Conservation (phyloP, 352 stramenopile species). For the Elongisporangium undulatum region DNA sequence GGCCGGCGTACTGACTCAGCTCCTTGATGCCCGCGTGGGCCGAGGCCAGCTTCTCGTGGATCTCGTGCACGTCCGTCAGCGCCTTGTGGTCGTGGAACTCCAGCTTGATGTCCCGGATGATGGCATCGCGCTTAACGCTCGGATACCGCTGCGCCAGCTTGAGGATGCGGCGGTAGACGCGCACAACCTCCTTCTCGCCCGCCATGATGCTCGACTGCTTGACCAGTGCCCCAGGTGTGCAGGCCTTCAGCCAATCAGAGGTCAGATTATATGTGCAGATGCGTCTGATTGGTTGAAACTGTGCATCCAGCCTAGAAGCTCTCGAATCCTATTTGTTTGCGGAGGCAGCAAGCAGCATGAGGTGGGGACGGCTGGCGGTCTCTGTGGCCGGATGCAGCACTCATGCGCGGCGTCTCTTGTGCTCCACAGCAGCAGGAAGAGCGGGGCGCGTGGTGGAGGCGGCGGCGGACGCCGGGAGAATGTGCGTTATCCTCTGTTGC, state of each 20-base stretch:
- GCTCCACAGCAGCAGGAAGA: slow-evolving; percentile 8
- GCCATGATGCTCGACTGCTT: slow-evolving; percentile 28
- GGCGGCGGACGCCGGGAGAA: background rate
- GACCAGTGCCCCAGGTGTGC: background rate
- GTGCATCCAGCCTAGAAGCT: background rate
- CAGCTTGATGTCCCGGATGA: slow-evolving; percentile 80
- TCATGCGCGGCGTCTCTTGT: background rate
- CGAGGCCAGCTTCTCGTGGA: slow-evolving; percentile 63
- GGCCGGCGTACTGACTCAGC: slow-evolving; percentile 68
- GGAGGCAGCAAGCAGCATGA: background rate
- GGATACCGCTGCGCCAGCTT: slow-evolving; percentile 81
- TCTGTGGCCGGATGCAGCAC: background rate
- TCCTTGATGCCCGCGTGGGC: slow-evolving; percentile 69
- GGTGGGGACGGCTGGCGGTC: background rate
- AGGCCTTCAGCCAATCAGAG: slow-evolving; percentile 5
- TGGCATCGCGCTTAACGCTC: slow-evolving; percentile 80
- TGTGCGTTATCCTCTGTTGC: background rate
- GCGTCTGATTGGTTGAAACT: slow-evolving; percentile 4
- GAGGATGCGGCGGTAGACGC: slow-evolving; percentile 78
- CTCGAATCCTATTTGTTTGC: background rate
- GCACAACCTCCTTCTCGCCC: slow-evolving; percentile 52
- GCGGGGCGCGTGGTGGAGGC: slow-evolving; percentile 8
- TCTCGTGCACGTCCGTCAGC: slow-evolving; percentile 49
- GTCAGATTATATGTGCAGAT: background rate
- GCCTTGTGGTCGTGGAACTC: slow-evolving; percentile 80